Percentiles rank a stretch among this genome's conserved stretches.
phyloP scores from a whole-genome alignment of 1,284 basidiomycete species.

The Pholiota adiposa region DNA sequence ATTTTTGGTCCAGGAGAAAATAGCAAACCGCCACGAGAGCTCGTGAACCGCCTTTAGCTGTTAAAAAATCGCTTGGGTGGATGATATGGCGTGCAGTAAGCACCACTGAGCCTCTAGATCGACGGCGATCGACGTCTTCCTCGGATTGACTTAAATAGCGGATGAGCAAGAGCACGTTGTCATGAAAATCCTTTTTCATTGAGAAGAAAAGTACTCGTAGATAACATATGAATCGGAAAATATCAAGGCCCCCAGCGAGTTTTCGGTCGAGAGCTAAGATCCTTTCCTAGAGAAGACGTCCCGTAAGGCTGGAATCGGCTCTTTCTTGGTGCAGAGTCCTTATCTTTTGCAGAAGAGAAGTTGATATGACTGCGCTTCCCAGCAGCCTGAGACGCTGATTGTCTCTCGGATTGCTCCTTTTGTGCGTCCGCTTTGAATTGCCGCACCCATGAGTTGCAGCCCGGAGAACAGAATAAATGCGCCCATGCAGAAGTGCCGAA shows the following conservation, averaged over 20 bases:
- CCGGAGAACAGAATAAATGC: constrained; percentile 20
- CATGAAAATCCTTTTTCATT: background rate
- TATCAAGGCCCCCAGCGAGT: constrained; percentile 22
- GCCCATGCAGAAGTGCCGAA: constrained; percentile 1
- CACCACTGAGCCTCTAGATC: background rate
- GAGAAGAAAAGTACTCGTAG: background rate
- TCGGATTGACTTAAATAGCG: background rate
- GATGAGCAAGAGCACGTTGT: background rate
- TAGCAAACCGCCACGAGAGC: too few species aligned
- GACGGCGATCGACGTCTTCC: background rate
- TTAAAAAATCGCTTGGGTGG: too few species aligned
- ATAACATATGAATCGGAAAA: background rate
- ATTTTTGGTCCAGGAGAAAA: too few species aligned
- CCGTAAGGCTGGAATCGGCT: constrained; percentile 36
- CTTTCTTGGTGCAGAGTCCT: constrained; percentile 25
- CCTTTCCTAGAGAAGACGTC: constrained; percentile 2
- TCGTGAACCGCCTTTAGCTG: too few species aligned
- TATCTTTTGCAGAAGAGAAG: constrained; percentile 23
- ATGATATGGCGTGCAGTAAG: too few species aligned
- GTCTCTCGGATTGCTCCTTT: constrained; percentile 61
- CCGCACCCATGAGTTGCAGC: constrained; percentile 23
- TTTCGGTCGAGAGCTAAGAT: constrained; percentile 18
- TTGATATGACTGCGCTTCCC: constrained; percentile 59
- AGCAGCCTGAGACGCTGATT: constrained; percentile 48
- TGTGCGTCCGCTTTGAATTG: constrained; percentile 43